Conservation (phyloP, 2,329 filamentous ascomycete genomes). For the Talaromyces sp. region DNA sequence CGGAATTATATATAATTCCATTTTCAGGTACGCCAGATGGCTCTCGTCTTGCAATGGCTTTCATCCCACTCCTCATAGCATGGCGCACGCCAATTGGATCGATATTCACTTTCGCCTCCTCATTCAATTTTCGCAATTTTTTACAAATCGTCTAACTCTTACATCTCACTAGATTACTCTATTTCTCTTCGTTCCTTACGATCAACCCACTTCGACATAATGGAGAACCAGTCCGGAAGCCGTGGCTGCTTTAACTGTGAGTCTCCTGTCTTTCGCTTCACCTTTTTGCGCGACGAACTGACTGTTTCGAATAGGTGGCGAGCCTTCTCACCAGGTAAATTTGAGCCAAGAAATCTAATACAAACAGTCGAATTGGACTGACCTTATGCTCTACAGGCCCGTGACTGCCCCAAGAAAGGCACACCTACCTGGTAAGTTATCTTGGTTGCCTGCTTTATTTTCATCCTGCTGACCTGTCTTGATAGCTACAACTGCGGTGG, state of each 20-base stretch:
- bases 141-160: background rate
- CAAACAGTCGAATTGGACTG: background rate
- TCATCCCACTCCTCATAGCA: background rate
- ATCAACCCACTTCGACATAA: conserved; percentile 27
- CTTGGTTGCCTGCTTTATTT: conserved; percentile 1
- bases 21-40: background rate
- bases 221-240: conserved; percentile 50
- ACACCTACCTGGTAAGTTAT: conserved; percentile 71
- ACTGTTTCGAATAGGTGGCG: conserved; percentile 56
- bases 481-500: conserved; percentile 76
- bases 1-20: conserved; percentile 8
- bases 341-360: conserved; percentile 14
- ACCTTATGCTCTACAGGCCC: conserved; percentile 54
- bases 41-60: background rate
- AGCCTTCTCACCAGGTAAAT: conserved; percentile 70
- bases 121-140: background rate
- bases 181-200: background rate
- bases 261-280: conserved; percentile 26
- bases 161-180: background rate
- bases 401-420: conserved; percentile 81
- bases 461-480: conserved; percentile 20
- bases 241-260: conserved; percentile 60
- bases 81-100: background rate
- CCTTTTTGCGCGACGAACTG: background rate
- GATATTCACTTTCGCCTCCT: background rate